Evolutionary conservation across 2,329 filamentous ascomycete species (phyloP), one percentile per base, ranked within the genome.

Genomic region (Trichoderma citrinoviride): DNA sequence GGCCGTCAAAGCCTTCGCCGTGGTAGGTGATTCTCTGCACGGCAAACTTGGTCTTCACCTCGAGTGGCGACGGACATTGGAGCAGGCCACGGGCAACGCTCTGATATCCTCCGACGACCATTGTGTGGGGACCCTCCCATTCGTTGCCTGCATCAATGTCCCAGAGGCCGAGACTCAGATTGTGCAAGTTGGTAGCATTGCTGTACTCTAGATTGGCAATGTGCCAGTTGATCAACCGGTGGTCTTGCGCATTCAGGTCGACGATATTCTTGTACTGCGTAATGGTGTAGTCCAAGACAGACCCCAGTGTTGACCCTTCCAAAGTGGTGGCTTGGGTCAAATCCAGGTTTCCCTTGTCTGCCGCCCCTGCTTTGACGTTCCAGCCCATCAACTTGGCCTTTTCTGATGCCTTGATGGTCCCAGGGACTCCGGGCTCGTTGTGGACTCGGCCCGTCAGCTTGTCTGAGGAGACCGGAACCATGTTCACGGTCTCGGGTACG

Each of bases 131-230:
- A 7, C 95, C 95, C 75, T 97, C 93, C 80, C 96, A 99, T 74
- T 99, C 95, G 71, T 99, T 97, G 0, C 95, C 95, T 56, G 93
- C 93, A 73, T 99, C 96, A 72, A 99, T 93, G 76, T 99, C 96
- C 92, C 96, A 98, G 0, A 93, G 89, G 7, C 89, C 87, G 15
- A 99, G 85, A 75, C 94, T 98, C 19, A 99, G 85, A 68, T 90
- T 90, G 69, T 90, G 89, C 62, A 97, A 87, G 69, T 93, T 96
- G 2, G 89, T 91, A 2, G 95, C 95, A 75, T 98, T 99, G 68
- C 94, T 96, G 74, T 99, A 99, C 77, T 99, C 95, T 15, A 99
- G 83, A 73, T 99, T 99, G 69, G 96, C 96, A 75, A 97, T 90
- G 77, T 99, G 96, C 95, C 95, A 99, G 73, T 97, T 99, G 72